Conservation (phyloP, 192 early-diverging fungal genomes). For the Coemansia sp. region DNA sequence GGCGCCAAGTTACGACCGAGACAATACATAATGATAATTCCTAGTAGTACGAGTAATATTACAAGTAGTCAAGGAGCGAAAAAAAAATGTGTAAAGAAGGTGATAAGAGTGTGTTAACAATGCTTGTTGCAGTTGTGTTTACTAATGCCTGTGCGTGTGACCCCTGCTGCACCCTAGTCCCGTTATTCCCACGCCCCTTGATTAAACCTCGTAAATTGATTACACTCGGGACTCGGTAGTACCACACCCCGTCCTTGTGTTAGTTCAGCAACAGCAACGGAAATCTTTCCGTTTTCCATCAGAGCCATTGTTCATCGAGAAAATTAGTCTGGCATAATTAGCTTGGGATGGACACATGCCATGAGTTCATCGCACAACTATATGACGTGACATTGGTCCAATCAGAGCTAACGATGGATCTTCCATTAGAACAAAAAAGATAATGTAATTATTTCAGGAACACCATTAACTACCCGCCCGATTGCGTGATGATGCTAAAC, state of each 20-base stretch:
- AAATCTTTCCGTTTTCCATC: neutral
- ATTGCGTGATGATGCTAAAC: constrained; percentile 9
- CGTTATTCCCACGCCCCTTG: neutral
- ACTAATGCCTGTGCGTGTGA: neutral
- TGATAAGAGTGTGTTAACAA: neutral
- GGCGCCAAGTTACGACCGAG: neutral
- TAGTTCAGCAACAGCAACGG: too few relatives aligned
- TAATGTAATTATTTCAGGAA: neutral
- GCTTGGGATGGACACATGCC: neutral
- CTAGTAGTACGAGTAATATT: neutral
- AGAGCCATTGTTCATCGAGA: neutral
- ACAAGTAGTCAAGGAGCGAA: too few relatives aligned
- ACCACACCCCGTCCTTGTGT: neutral
- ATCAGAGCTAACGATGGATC: neutral
- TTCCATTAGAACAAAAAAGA: neutral
- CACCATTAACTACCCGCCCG: neutral
- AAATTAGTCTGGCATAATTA: neutral
- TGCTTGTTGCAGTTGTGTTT: neutral
- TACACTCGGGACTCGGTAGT: neutral
- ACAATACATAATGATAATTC: neutral
- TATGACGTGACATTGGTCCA: constrained; percentile 10
- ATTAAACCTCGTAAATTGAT: neutral
- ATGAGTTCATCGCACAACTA: neutral
- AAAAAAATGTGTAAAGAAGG: too few relatives aligned
- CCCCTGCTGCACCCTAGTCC: neutral